A percentile compares a stretch with the other conserved stretches of the same genome.
Conservation (phyloP, 257 asterid species). For the Solanum medicagineum region DNA sequence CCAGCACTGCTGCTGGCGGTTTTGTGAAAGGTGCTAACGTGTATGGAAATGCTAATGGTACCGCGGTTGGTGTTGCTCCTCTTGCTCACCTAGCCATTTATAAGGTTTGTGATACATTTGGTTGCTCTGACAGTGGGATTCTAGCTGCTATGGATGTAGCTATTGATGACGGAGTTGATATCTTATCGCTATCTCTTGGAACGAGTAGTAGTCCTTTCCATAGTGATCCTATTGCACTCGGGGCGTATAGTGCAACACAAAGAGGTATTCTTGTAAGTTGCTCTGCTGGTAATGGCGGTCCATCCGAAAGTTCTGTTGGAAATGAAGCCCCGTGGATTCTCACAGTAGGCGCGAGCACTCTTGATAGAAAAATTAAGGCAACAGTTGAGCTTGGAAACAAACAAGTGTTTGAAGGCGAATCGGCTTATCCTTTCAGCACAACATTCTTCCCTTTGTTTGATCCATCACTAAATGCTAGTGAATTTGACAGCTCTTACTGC, state of each 20-base stretch:
- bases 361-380: constrained; percentile 23
- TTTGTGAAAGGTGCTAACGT: constrained; percentile 37
- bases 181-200: constrained; percentile 28
- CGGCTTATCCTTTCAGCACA: constrained; percentile 8
- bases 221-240: constrained; percentile 15
- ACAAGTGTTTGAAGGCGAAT: constrained; percentile 11
- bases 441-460: constrained; percentile 18
- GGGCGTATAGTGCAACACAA: constrained; percentile 32
- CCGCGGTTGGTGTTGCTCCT: constrained; percentile 44
- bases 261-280: constrained; percentile 35
- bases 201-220: background rate
- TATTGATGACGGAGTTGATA: constrained; percentile 27
- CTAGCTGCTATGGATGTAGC: constrained; percentile 42
- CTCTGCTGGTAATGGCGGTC: constrained; percentile 29
- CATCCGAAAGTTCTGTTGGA: background rate
- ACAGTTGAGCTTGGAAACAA: constrained; percentile 22
- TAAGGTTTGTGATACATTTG: constrained; percentile 12
- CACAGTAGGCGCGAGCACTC: constrained; percentile 43
- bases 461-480: constrained; percentile 4
- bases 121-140: constrained; percentile 20
- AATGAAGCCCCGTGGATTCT: constrained; percentile 46
- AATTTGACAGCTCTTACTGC: constrained; percentile 9
- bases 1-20: constrained; percentile 45
- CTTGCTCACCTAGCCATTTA: constrained; percentile 47
- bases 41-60: constrained; percentile 35